A percentile compares a stretch with the other conserved stretches of the same genome.
Conservation (phyloP, 805 yeast species). For the Yamadazyma takamatsuzukensis region DNA sequence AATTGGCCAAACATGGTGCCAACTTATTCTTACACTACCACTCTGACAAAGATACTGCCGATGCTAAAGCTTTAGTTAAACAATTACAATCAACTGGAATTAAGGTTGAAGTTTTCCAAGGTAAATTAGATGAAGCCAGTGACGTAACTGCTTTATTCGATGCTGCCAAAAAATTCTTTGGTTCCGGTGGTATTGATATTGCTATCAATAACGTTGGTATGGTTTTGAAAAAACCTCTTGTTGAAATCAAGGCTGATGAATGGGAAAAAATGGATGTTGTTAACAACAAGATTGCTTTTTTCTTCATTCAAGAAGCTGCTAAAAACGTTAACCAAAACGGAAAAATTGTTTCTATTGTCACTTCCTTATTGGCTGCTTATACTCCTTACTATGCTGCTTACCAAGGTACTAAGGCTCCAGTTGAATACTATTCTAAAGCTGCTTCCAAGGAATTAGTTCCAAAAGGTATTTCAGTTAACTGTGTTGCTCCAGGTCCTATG, state of each 20-base stretch:
- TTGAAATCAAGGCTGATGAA: slow-evolving; percentile 51
- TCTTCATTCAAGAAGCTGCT: slow-evolving; percentile 57
- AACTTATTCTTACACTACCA: slow-evolving; percentile 55
- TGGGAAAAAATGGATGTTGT: slow-evolving; percentile 50
- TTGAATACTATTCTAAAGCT: slow-evolving; percentile 49
- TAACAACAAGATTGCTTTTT: slow-evolving; percentile 60
- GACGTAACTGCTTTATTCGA: slow-evolving; percentile 45
- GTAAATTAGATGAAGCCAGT: slow-evolving; percentile 38
- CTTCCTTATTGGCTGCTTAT: slow-evolving; percentile 65
- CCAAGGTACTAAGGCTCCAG: slow-evolving; percentile 58
- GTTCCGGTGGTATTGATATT: slow-evolving; percentile 45
- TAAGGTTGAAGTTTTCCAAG: slow-evolving; percentile 41
- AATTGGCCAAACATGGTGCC: slow-evolving; percentile 53
- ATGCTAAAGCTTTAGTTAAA: slow-evolving; percentile 26
- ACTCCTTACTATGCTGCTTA: slow-evolving; percentile 49
- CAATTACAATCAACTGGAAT: slow-evolving; percentile 33
- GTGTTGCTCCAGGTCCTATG: slow-evolving; percentile 67
- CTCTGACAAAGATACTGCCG: slow-evolving; percentile 39
- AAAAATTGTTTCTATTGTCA: slow-evolving; percentile 52
- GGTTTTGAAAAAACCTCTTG: slow-evolving; percentile 59
- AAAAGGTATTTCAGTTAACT: slow-evolving; percentile 47
- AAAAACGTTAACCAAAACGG: slow-evolving; percentile 50
- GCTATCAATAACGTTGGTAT: slow-evolving; percentile 69
- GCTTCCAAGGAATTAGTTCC: slow-evolving; percentile 51
- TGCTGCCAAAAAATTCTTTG: slow-evolving; percentile 41